Base-by-base conservation (phyloP, 176 grass and related monocot species). In the Poa pratensis region DNA sequence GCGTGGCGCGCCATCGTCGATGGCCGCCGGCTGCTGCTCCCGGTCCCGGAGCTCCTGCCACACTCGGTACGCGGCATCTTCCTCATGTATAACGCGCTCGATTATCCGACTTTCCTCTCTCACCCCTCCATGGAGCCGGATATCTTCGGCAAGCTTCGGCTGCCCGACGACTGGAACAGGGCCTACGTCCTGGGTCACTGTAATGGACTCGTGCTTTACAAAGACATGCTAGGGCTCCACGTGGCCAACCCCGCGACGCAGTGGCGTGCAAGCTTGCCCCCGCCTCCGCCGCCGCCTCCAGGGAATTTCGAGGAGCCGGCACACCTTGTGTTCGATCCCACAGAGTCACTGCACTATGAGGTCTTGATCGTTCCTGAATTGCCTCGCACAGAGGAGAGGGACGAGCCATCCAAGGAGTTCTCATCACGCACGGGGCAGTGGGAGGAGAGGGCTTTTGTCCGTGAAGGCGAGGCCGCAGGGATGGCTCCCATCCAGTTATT, bases 61-160 rank as follows among this genome's bases (percentile, higher is more conserved):
- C 70, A 18, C 70, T 73, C 70, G 43, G 70, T 73, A 13, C 43
- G 43, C 14, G 70, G 70, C 42, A 73, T 73, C 70, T 73, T 73
- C 70, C 70, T 73, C 70, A 46, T 5, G 43, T 73, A 49, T 17
- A 3, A 3, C 26, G 43, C 9, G 0, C 19, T 22, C 39, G 0
- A 5, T 42, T 15, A 27, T 23, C 43, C 70, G 12, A 22, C 13
- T 48, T 73, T 73, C 30, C 30, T 32, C 30, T 32, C 30, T 32
- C 30, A 32, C 30, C 30, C 30, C 30, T 32, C 30, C 30, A 32
- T 32, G 30, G 30, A 32, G 30, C 30, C 30, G 30, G 30, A 32
- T 32, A 32, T 32, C 30, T 32, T 32, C 2, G 30, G 30, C 30
- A 32, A 32, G 30, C 30, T 32, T 32, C 30, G 30, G 30, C 30